Evolutionary conservation across 495 filamentous ascomycete genomes (phyloP).

Genomic region (Aspergillus incahuasiensis): DNA sequence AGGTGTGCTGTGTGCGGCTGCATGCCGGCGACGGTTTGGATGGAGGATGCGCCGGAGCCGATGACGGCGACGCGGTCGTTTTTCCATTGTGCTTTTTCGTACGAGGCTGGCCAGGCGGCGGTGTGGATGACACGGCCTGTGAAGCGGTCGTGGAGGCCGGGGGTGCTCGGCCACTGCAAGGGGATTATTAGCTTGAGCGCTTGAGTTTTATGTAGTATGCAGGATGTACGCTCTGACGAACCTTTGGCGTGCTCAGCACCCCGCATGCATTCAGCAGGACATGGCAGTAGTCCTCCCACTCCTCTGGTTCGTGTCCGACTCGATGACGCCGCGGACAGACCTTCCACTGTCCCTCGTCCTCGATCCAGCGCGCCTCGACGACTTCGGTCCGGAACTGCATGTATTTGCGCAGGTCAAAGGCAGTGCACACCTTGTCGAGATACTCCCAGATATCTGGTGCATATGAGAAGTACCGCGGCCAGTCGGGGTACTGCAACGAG

Average conservation of each 20-base stretch:
- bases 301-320: neutral
- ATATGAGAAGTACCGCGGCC: neutral
- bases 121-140: neutral
- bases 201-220: too few relatives aligned
- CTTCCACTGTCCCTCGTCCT: neutral
- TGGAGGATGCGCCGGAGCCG: neutral
- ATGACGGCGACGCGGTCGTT: neutral
- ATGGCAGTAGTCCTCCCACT: neutral
- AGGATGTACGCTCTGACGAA: too few relatives aligned
- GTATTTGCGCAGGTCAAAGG: neutral
- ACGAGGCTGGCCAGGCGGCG: neutral
- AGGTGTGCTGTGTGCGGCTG: neutral
- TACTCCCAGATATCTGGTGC: slow-evolving; percentile 1
- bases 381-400: slow-evolving; percentile 1
- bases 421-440: neutral
- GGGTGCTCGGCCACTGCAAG: neutral
- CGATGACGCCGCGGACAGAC: neutral
- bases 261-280: slow-evolving; percentile 1
- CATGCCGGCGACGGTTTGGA: neutral
- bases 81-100: neutral
- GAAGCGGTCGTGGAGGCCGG: slow-evolving; percentile 1
- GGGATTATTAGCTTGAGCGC: too few relatives aligned
- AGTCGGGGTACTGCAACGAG: neutral
- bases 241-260: neutral
- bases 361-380: neutral